A percentile compares a stretch with the other conserved stretches of the same genome.
phyloP scores from a whole-genome alignment of 345 rosid species.

The Syzygium jambos region DNA sequence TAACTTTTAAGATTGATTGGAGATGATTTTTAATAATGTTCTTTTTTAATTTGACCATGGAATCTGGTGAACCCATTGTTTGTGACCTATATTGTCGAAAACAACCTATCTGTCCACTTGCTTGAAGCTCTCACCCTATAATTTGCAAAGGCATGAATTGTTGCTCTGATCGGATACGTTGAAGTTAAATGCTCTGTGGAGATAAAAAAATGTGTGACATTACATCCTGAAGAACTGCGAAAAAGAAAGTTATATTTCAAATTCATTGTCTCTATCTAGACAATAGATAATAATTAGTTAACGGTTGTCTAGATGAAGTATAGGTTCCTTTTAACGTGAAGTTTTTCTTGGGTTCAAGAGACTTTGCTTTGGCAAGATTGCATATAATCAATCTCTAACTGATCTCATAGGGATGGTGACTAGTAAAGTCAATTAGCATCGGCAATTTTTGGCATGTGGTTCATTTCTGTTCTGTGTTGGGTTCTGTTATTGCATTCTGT shows the following conservation, averaged over 20 bases:
- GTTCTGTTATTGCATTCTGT: background rate
- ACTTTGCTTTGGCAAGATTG: background rate
- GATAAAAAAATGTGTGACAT: background rate
- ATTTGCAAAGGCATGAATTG: background rate
- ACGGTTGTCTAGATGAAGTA: background rate
- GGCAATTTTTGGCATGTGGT: background rate
- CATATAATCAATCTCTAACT: background rate
- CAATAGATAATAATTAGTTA: background rate
- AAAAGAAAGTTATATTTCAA: background rate
- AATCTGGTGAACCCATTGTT: background rate
- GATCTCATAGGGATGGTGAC: background rate
- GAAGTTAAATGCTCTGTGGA: background rate
- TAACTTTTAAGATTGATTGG: background rate
- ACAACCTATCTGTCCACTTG: too few relatives aligned
- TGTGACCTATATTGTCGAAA: background rate
- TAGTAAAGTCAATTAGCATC: background rate
- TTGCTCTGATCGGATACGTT: background rate
- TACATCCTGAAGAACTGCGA: background rate
- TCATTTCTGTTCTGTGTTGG: background rate
- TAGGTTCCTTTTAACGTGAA: background rate
- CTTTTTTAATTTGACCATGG: background rate
- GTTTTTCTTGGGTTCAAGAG: background rate
- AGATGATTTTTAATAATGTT: background rate
- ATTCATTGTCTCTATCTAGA: background rate
- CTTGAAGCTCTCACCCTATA: background rate